Base-by-base conservation (phyloP, 2,329 filamentous ascomycete species). In the Pseudogymnoascus pannorum region DNA sequence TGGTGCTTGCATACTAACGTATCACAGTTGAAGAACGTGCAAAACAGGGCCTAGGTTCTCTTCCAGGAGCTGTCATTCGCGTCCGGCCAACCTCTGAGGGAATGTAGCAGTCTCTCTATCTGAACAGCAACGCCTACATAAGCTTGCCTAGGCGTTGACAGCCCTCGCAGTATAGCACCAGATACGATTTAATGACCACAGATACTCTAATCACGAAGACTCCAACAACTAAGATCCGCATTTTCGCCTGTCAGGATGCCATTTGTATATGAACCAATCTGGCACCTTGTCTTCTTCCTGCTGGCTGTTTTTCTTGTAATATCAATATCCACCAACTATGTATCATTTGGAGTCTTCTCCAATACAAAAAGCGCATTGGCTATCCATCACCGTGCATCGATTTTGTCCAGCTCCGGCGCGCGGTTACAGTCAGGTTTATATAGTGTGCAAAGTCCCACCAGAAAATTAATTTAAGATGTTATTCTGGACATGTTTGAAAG, bases 11-110 rank as follows among this genome's bases (percentile, higher is more conserved):
- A 60, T 26, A 26, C 18, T 26, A 35, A 61, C 11, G 14, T 16
- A 36, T 26, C 62, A 60, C 11, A 54, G 44, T 57, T 33, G 59
- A 12, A 26, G 54, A 40, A 18, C 59, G 26, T n/a, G 51, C 31
- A 31, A 59, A 5, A 48, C 51, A n/a, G 44, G 40, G 26, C 16
- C 58, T 18, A 29, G 29, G 26, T 33, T 57, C 20, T 29, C 35
- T 44, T 57, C 48, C 9, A 31, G 48, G 48, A 54, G 48, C 5
- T 54, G 14, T 31, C 5, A 6, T 54, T 54, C 48, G 48, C n/a
- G 48, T 54, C 26, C 26, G 57, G 44, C n/a, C 48, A 26, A 24
- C 24, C 14, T 26, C 11, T 5, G 18, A 60, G n/a, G 8, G 36
- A 62, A 57, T 38, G 20, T 14, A 44, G 20, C 26, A 61, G n/a